A percentile compares a stretch with the other conserved stretches of the same genome.
Conservation (phyloP, 164 flowering plant species). For the Cinnamomum chago region DNA sequence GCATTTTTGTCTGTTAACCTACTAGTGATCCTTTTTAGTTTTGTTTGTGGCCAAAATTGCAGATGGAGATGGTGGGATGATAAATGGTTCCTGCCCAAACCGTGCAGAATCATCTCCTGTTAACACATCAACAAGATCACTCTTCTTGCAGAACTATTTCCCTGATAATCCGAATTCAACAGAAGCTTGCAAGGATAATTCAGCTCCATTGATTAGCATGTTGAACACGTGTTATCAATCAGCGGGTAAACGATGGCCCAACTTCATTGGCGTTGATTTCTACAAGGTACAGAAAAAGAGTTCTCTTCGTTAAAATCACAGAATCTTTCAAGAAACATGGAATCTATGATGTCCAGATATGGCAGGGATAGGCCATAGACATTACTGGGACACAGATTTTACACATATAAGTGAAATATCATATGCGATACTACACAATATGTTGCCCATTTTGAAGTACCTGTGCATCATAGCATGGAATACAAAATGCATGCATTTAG, state of each 20-base stretch:
- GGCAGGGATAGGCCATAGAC: no score
- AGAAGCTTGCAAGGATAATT: slow-evolving; percentile 62
- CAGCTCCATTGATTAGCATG: slow-evolving; percentile 62
- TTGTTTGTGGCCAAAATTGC: slow-evolving; percentile 13
- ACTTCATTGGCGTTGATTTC: slow-evolving; percentile 81
- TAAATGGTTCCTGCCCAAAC: slow-evolving; percentile 69
- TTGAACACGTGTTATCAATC: slow-evolving; percentile 63
- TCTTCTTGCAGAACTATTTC: slow-evolving; percentile 66
- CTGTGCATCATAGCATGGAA: no score
- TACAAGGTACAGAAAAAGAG: slow-evolving; percentile 48
- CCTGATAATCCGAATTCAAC: slow-evolving; percentile 36
- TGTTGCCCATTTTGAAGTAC: no score
- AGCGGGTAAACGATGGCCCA: slow-evolving; percentile 81
- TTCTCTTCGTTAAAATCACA: no score
- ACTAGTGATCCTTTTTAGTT: background rate
- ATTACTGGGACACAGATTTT: no score
- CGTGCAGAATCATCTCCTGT: slow-evolving; percentile 76
- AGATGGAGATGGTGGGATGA: slow-evolving; percentile 85
- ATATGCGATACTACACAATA: no score
- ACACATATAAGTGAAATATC: no score
- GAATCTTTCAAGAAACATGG: background rate
- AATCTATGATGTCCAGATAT: no score
- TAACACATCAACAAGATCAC: slow-evolving; percentile 54
- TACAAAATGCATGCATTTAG: no score
- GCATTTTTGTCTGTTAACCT: background rate